Percentiles rank a stretch among this genome's conserved stretches.
These are phyloP conservation scores for Candida tammaniensis DNA, from an alignment of 805 yeast species.

Conservation along the genomic window DNA sequence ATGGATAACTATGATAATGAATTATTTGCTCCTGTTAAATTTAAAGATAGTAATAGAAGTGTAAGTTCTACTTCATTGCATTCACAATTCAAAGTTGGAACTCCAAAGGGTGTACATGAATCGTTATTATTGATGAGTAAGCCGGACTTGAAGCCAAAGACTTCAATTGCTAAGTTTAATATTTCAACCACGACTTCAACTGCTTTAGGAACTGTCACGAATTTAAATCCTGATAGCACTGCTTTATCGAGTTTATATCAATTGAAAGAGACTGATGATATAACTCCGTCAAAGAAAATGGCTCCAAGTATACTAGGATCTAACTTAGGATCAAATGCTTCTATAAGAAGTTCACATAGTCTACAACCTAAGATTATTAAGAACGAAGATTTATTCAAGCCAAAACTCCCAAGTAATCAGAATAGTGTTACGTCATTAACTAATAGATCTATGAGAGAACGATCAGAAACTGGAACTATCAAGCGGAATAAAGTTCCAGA, in stretches of 20 bases:
- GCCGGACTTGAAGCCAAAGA: conserved; percentile 7
- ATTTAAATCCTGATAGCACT: conserved; percentile 21
- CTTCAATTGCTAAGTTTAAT: conserved; percentile 21
- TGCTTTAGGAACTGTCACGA: conserved; percentile 37
- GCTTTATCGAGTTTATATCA: conserved; percentile 39
- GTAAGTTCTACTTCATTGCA: conserved; percentile 1
- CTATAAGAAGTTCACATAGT: conserved; percentile 6
- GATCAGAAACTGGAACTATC: conserved; percentile 10
- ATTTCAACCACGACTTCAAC: conserved; percentile 31
- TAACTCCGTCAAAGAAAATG: too few relatives aligned
- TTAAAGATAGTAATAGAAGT: neutral
- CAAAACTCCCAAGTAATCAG: conserved; percentile 8
- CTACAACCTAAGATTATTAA: conserved; percentile 9
- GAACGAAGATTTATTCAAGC: conserved; percentile 10
- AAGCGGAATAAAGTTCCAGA: conserved; percentile 3
- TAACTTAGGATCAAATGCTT: conserved; percentile 5
- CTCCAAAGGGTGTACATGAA: conserved; percentile 12
- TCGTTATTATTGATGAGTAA: conserved; percentile 11
- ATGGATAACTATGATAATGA: conserved; percentile 68
- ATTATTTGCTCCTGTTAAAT: conserved; percentile 40
- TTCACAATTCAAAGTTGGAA: neutral
- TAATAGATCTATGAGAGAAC: conserved; percentile 7
- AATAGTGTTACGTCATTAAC: conserved; percentile 2
- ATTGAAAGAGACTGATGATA: conserved; percentile 25
- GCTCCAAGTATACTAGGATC: conserved; percentile 5